Percentiles rank a stretch among this genome's conserved stretches.
These are phyloP conservation scores for Pichia exigua DNA, from an alignment of 805 yeast species.

Conservation along the genomic window DNA sequence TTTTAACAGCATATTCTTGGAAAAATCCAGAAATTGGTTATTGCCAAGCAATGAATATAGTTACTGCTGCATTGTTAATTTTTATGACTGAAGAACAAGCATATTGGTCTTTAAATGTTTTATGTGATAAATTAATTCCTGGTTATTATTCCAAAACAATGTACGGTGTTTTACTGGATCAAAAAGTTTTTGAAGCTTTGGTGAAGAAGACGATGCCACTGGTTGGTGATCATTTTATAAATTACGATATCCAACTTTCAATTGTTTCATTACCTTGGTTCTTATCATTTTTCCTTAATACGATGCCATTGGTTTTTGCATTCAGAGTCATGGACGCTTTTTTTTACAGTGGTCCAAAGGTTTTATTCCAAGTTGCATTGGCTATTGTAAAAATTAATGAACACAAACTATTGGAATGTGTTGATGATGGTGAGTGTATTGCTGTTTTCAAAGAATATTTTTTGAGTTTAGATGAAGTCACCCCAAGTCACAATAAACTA, in stretches of 20 bases:
- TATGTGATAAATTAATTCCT: conserved; percentile 83
- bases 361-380: conserved; percentile 85
- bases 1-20: conserved; percentile 92
- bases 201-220: conserved; percentile 87
- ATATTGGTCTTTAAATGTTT: conserved; percentile 76
- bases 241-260: conserved; percentile 81
- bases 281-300: conserved; percentile 75
- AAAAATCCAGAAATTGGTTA: conserved; percentile 95
- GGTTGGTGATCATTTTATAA: conserved; percentile 72
- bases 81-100: conserved; percentile 97
- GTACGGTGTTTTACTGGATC: conserved; percentile 95
- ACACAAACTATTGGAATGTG: conserved; percentile 66
- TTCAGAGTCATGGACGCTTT: conserved; percentile 86
- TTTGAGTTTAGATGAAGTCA: conserved; percentile 61
- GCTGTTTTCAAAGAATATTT: conserved; percentile 80
- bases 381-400: conserved; percentile 89
- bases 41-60: conserved; percentile 98
- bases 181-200: conserved; percentile 83
- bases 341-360: conserved; percentile 81
- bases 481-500: conserved; percentile 52
- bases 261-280: conserved; percentile 97
- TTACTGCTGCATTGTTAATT: conserved; percentile 67
- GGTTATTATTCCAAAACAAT: conserved; percentile 95
- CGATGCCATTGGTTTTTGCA: conserved; percentile 93
- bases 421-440: conserved; percentile 90